A percentile compares a stretch with the other conserved stretches of the same genome.
These are phyloP conservation scores for Arthrobotrys conoides DNA, from an alignment of 2,329 filamentous ascomycete genomes.

Conservation along the genomic window DNA sequence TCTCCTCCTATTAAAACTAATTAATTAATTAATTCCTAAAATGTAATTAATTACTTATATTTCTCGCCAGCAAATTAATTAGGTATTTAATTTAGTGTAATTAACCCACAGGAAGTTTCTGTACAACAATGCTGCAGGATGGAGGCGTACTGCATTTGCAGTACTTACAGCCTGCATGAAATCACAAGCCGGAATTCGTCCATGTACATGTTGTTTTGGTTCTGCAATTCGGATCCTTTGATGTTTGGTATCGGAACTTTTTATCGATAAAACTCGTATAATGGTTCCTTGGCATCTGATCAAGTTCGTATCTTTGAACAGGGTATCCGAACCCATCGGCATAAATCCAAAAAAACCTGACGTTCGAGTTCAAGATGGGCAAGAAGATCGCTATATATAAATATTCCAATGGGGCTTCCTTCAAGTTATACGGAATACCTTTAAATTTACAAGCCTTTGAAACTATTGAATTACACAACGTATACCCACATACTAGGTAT, in stretches of 20 bases:
- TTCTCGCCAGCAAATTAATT: no score
- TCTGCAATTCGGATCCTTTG: background rate
- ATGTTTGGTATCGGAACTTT: background rate
- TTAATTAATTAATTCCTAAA: no score
- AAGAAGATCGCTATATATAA: background rate
- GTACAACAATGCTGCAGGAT: slow-evolving; percentile 19
- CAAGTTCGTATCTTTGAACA: background rate
- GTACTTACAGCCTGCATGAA: background rate
- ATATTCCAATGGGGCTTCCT: background rate
- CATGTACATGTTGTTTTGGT: no score
- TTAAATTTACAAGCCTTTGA: slow-evolving; percentile 10
- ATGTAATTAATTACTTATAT: no score
- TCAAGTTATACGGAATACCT: background rate
- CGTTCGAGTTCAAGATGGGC: no score
- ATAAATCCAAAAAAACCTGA: no score
- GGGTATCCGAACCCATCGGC: no score
- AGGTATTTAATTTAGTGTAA: background rate
- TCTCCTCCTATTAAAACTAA: background rate
- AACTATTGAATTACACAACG: slow-evolving; percentile 4
- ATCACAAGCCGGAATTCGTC: background rate
- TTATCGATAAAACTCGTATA: slow-evolving; percentile 9
- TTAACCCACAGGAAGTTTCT: background rate
- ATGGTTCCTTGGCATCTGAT: background rate
- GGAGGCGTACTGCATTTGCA: slow-evolving; percentile 16
- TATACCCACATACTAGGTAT: no score